Conservation (phyloP, 169 alveolate genomes). For the Plasmodium sp. region DNA sequence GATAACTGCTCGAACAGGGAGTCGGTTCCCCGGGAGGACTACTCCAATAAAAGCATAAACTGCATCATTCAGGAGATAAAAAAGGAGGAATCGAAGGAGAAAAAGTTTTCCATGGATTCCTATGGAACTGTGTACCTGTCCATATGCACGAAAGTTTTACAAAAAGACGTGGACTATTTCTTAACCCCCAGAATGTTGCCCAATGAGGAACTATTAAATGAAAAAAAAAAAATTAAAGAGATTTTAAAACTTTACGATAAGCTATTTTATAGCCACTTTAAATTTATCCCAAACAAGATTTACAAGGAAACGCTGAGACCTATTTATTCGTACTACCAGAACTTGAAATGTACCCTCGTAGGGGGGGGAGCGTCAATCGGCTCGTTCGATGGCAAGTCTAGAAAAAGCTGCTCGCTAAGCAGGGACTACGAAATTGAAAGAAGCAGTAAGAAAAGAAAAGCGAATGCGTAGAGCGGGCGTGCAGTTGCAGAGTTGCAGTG, state of each 20-base stretch:
- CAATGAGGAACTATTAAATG: slow-evolving; percentile 48
- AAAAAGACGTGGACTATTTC: slow-evolving; percentile 31
- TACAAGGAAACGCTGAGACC: slow-evolving; percentile 74
- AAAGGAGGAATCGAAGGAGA: slow-evolving; percentile 67
- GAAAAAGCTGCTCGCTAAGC: slow-evolving; percentile 5
- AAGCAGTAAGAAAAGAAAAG: slow-evolving; percentile 12
- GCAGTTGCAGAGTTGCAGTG: background rate
- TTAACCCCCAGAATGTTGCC: background rate
- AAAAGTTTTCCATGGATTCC: slow-evolving; percentile 47
- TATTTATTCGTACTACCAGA: slow-evolving; percentile 68
- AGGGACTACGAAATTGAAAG: slow-evolving; percentile 14
- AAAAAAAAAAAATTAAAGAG: slow-evolving; percentile 73
- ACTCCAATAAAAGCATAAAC: slow-evolving; percentile 19
- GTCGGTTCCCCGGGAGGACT: background rate
- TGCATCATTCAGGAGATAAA: slow-evolving; percentile 60
- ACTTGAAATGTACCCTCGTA: slow-evolving; percentile 31
- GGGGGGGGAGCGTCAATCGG: background rate
- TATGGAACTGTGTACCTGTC: slow-evolving; percentile 55
- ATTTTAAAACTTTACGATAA: slow-evolving; percentile 74
- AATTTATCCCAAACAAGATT: slow-evolving; percentile 67
- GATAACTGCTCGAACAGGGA: background rate
- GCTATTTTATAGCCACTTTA: slow-evolving; percentile 67
- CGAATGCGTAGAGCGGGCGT: background rate
- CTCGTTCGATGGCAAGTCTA: slow-evolving; percentile 14
- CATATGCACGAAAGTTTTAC: slow-evolving; percentile 49